Evolutionary conservation across 192 early-diverging fungal species (phyloP).

Genomic region (Coemansia sp.): DNA sequence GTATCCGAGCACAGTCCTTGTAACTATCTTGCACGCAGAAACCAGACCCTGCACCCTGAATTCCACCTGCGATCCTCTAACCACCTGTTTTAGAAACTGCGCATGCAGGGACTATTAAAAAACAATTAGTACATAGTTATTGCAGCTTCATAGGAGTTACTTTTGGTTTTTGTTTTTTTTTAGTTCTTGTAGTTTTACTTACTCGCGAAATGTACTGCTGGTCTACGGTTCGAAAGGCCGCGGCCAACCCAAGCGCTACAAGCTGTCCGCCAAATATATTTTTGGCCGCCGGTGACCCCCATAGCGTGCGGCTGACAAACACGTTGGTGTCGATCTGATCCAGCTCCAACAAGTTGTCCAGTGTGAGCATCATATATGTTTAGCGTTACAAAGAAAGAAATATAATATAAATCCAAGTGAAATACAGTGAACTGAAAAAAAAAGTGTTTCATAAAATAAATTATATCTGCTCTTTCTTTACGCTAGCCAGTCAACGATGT

Average conservation of each 20-base stretch:
- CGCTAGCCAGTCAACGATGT: too few species aligned
- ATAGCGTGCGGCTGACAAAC: constrained; percentile 9
- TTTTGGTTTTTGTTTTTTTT: too few species aligned
- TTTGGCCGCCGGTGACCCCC: constrained; percentile 13
- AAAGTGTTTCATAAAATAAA: neutral
- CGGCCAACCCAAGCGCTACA: constrained; percentile 18
- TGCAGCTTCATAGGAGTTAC: too few species aligned
- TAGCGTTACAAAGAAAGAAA: neutral
- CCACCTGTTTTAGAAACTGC: constrained; percentile 24
- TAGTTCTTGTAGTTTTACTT: neutral
- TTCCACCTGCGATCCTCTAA: neutral
- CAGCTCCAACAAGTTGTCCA: constrained; percentile 22
- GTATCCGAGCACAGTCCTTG: constrained; percentile 13
- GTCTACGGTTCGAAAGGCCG: constrained; percentile 23
- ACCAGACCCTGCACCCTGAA: constrained; percentile 15
- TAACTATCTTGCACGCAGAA: constrained; percentile 6
- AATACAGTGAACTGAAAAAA: constrained; percentile 1
- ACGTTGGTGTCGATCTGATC: neutral
- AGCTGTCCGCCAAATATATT: constrained; percentile 30
- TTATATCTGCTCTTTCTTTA: too few species aligned
- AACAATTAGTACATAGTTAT: neutral
- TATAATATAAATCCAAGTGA: neutral
- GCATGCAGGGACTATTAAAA: constrained; percentile 21
- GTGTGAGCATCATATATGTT: neutral
- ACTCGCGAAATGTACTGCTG: constrained; percentile 18